Conservation (phyloP, 78 protist genomes). For the Emiliania huxleyi region DNA sequence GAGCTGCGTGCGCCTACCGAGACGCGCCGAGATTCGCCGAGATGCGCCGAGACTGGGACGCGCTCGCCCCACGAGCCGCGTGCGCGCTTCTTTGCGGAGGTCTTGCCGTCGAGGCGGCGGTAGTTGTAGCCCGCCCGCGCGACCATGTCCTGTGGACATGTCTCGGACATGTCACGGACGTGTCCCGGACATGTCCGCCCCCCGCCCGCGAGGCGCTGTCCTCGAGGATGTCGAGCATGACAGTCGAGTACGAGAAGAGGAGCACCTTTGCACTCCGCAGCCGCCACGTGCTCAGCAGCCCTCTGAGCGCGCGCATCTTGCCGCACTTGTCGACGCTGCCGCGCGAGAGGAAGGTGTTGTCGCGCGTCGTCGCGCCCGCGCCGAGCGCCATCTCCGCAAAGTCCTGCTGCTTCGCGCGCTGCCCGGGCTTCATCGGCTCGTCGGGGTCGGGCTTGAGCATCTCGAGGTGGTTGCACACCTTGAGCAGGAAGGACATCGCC, state of each 20-base stretch:
- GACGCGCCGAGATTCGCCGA: too few species aligned
- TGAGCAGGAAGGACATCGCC: background rate
- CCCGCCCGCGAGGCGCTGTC: too few species aligned
- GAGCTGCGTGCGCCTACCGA: background rate
- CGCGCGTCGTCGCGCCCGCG: background rate
- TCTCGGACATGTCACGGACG: too few species aligned
- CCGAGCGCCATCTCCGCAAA: background rate
- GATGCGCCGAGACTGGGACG: too few species aligned
- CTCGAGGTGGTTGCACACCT: conserved; percentile 20
- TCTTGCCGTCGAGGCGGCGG: conserved; percentile 91
- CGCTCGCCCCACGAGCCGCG: too few species aligned
- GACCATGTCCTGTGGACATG: conserved; percentile 54
- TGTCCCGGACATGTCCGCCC: too few species aligned
- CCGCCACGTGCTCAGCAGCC: conserved; percentile 81
- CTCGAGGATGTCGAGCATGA: conserved; percentile 90
- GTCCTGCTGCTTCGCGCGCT: background rate
- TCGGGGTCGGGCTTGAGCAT: background rate
- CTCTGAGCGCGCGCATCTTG: background rate
- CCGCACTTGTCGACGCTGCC: background rate
- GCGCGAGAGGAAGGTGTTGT: background rate
- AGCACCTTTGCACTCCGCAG: conserved; percentile 68
- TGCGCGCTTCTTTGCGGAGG: conserved; percentile 53
- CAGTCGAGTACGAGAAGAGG: conserved; percentile 85
- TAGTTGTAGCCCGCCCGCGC: conserved; percentile 19
- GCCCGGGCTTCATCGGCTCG: background rate